A percentile compares a stretch with the other conserved stretches of the same genome.
phyloP scores from a whole-genome alignment of 2,329 filamentous ascomycete species.

The Pseudocercospora pini-densiflorae region DNA sequence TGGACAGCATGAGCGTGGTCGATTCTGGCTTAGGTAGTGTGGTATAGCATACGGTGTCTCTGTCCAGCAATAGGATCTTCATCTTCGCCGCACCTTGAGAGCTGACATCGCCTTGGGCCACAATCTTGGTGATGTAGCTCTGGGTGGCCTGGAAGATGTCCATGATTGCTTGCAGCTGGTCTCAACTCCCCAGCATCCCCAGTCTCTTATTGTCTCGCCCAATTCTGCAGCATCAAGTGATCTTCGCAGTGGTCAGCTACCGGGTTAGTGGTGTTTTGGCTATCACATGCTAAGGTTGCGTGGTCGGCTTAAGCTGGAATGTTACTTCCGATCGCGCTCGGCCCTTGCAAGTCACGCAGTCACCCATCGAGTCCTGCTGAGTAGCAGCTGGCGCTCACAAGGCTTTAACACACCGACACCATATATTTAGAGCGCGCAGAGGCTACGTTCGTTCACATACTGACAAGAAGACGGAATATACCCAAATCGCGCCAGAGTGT shows the following conservation, averaged over 20 bases:
- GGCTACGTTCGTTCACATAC: neutral
- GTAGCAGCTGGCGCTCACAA: neutral
- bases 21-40: conserved; percentile 17
- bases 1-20: conserved; percentile 36
- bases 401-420: neutral
- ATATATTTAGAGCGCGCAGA: neutral
- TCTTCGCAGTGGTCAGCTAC: neutral
- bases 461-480: neutral
- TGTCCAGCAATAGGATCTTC: conserved; percentile 95
- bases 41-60: conserved; percentile 72
- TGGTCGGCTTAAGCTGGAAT: neutral
- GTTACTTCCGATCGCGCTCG: neutral
- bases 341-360: too few relatives aligned
- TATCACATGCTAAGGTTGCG: neutral
- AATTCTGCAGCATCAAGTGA: neutral
- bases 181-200: neutral
- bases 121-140: conserved; percentile 96
- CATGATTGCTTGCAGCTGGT: conserved; percentile 59
- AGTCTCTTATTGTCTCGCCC: neutral
- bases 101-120: conserved; percentile 75
- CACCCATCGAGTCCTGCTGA: neutral
- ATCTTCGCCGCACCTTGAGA: conserved; percentile 76
- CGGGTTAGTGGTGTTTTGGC: neutral
- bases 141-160: conserved; percentile 92
- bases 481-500: neutral